These are phyloP conservation scores for Coemansia sp. DNA, from an alignment of 192 early-diverging fungal genomes.

Conservation along the genomic window DNA sequence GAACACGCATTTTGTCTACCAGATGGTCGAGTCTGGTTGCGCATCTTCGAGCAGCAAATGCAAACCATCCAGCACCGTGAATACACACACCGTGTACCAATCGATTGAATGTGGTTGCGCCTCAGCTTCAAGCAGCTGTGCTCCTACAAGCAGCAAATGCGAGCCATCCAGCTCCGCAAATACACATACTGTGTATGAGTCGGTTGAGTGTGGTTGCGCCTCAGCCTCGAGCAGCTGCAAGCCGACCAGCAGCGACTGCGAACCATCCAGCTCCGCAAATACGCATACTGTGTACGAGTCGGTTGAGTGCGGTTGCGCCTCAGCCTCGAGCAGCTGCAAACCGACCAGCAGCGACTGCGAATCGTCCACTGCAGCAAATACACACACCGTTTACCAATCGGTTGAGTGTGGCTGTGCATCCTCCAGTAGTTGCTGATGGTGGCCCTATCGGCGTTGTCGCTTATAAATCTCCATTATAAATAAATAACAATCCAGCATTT, in stretches of 20 bases:
- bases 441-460: no score
- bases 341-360: background rate
- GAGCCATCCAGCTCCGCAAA: background rate
- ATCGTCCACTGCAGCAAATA: background rate
- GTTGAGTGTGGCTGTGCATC: conserved; percentile 2
- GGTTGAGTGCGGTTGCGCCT: background rate
- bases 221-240: background rate
- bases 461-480: no score
- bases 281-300: background rate
- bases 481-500: no score
- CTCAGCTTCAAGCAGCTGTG: background rate
- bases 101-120: conserved; percentile 11
- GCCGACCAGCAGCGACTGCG: background rate
- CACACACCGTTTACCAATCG: background rate
- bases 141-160: background rate
- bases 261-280: background rate
- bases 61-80: background rate
- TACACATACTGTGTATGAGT: background rate
- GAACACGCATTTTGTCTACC: background rate
- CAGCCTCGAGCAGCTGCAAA: no score
- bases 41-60: background rate
- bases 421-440: background rate
- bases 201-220: background rate
- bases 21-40: background rate
- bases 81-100: background rate